phyloP scores from a whole-genome alignment of 1,139 yeast genomes.

The Pichia sp. region DNA sequence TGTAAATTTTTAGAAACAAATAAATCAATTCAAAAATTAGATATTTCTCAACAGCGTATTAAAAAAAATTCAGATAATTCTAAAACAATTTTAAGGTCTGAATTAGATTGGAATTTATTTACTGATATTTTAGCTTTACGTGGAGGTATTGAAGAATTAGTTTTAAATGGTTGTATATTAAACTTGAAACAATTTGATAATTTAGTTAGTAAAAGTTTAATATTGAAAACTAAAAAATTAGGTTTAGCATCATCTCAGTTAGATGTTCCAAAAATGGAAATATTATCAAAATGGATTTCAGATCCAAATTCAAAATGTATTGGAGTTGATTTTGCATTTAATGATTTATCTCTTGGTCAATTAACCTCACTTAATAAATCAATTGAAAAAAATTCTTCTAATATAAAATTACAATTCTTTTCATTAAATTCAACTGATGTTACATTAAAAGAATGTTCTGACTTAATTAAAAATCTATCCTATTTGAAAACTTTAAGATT shows the following conservation, averaged over 20 bases:
- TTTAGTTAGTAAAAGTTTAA: constrained; percentile 49
- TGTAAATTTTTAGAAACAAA: constrained; percentile 67
- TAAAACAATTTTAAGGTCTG: constrained; percentile 44
- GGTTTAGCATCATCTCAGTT: constrained; percentile 76
- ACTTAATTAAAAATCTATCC: constrained; percentile 46
- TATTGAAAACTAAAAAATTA: constrained; percentile 54
- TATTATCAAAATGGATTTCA: constrained; percentile 60
- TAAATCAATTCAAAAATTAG: constrained; percentile 56
- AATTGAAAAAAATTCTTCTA: constrained; percentile 34
- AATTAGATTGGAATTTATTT: constrained; percentile 74
- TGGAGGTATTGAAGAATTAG: constrained; percentile 77
- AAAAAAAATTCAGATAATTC: constrained; percentile 32
- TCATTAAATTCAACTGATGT: constrained; percentile 69
- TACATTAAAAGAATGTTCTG: constrained; percentile 46
- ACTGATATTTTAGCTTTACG: constrained; percentile 50
- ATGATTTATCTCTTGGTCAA: constrained; percentile 56
- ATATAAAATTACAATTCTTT: constrained; percentile 44
- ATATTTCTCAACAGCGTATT: constrained; percentile 68
- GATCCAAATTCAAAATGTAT: constrained; percentile 49
- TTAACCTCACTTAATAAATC: constrained; percentile 35
- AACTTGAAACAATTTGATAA: constrained; percentile 44
- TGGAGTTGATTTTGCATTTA: constrained; percentile 83
- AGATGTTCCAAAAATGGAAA: constrained; percentile 46
- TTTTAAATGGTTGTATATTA: constrained; percentile 73
- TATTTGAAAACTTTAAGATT: constrained; percentile 56